A percentile compares a stretch with the other conserved stretches of the same genome.
phyloP scores from a whole-genome alignment of 768 basidiomycete species.

The Clathrus columnatus region DNA sequence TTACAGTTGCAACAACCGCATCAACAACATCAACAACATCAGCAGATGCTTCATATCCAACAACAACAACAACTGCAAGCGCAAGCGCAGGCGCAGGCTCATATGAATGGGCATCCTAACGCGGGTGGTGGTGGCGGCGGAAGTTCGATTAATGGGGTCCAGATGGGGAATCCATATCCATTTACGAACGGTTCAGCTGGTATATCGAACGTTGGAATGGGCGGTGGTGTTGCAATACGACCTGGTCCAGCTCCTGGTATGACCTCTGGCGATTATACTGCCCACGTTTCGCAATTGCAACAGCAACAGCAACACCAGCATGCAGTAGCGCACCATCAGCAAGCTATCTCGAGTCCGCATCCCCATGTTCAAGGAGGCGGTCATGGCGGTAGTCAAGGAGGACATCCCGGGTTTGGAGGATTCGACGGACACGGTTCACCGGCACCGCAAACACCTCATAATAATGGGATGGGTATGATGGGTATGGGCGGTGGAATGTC shows the following conservation, averaged over 20 bases:
- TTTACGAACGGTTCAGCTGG: background rate
- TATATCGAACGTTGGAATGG: slow-evolving; percentile 1
- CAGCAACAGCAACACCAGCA: background rate
- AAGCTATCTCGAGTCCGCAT: background rate
- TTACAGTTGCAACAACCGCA: background rate
- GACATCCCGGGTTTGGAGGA: background rate
- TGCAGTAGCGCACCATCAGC: background rate
- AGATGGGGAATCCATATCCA: slow-evolving; percentile 4
- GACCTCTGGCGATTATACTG: background rate
- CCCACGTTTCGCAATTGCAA: background rate
- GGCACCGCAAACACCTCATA: background rate
- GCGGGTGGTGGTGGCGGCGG: background rate
- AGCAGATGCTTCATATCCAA: no score
- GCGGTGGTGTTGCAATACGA: background rate
- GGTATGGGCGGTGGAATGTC: background rate
- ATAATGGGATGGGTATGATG: slow-evolving; percentile 3
- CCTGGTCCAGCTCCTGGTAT: background rate
- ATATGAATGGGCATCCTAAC: background rate
- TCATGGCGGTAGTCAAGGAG: background rate
- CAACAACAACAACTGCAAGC: background rate
- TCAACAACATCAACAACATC: background rate
- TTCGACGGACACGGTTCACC: background rate
- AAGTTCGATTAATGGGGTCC: background rate
- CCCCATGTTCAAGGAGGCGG: background rate
- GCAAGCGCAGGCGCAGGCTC: background rate